phyloP scores from a whole-genome alignment of 495 filamentous ascomycete species.

The Choiromyces venosus region DNA sequence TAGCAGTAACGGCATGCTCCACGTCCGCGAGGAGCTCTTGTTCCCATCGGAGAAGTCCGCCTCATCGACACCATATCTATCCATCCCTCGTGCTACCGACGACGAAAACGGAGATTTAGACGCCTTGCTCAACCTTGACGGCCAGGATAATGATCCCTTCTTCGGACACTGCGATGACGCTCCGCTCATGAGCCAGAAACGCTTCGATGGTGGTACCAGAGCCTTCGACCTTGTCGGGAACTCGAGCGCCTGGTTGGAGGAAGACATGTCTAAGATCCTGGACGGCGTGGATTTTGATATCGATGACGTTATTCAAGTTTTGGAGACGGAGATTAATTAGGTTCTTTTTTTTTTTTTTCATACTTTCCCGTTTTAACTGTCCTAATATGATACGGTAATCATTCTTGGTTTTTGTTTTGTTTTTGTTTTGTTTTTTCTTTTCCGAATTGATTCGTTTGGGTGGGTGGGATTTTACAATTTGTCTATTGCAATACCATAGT shows the following conservation, averaged over 20 bases:
- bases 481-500: background rate
- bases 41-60: constrained; percentile 19
- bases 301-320: constrained; percentile 41
- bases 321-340: constrained; percentile 36
- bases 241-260: constrained; percentile 28
- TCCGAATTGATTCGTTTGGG: constrained; percentile 14
- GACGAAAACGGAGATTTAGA: constrained; percentile 21
- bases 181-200: constrained; percentile 16
- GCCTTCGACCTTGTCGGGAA: constrained; percentile 34
- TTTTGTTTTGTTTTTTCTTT: constrained; percentile 8
- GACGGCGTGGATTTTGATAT: constrained; percentile 41
- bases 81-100: constrained; percentile 35
- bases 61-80: constrained; percentile 33
- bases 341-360: no score
- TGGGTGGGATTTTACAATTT: background rate
- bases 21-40: constrained; percentile 32
- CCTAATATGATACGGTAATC: background rate
- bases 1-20: constrained; percentile 25
- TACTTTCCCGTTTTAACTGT: background rate
- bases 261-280: constrained; percentile 37
- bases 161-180: constrained; percentile 39
- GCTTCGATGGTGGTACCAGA: constrained; percentile 13
- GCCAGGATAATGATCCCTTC: constrained; percentile 37
- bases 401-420: constrained; percentile 6
- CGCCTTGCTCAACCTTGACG: constrained; percentile 28